Percentiles rank a stretch among this genome's conserved stretches.
These are phyloP conservation scores for Conringia planisiliqua DNA, from an alignment of 345 rosid species.

Conservation along the genomic window DNA sequence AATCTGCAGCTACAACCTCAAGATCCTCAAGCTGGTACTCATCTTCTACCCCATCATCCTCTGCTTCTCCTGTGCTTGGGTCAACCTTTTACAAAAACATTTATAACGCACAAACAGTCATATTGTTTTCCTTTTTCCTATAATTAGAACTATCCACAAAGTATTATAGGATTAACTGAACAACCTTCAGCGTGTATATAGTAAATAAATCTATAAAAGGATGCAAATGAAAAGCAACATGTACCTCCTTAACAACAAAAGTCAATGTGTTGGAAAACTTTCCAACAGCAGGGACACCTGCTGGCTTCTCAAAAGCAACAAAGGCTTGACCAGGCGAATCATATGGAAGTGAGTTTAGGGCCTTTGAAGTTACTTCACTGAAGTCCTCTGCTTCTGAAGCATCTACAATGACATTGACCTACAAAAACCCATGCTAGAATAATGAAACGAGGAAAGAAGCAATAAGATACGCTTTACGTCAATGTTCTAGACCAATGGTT, in stretches of 20 bases:
- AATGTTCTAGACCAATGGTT: conserved; percentile 5
- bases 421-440: conserved; percentile 22
- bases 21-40: conserved; percentile 97
- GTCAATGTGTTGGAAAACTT: conserved; percentile 86
- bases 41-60: conserved; percentile 97
- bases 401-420: conserved; percentile 89
- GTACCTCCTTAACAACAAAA: conserved; percentile 92
- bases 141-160: background rate
- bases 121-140: background rate
- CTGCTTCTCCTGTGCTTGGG: conserved; percentile 80
- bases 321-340: conserved; percentile 92
- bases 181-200: background rate
- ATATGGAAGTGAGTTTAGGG: conserved; percentile 79
- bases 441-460: conserved; percentile 21
- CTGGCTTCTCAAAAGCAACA: conserved; percentile 86
- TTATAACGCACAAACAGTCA: background rate
- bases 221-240: conserved; percentile 1
- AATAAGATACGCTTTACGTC: conserved; percentile 7
- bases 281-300: conserved; percentile 72
- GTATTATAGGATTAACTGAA: background rate
- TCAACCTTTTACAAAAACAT: conserved; percentile 60
- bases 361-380: conserved; percentile 59
- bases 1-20: conserved; percentile 92
- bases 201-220: background rate
- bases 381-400: conserved; percentile 92